A percentile compares a stretch with the other conserved stretches of the same genome.
Evolutionary conservation across 352 stramenopile genomes (phyloP).

Genomic region (Thraustotheca clavata): DNA sequence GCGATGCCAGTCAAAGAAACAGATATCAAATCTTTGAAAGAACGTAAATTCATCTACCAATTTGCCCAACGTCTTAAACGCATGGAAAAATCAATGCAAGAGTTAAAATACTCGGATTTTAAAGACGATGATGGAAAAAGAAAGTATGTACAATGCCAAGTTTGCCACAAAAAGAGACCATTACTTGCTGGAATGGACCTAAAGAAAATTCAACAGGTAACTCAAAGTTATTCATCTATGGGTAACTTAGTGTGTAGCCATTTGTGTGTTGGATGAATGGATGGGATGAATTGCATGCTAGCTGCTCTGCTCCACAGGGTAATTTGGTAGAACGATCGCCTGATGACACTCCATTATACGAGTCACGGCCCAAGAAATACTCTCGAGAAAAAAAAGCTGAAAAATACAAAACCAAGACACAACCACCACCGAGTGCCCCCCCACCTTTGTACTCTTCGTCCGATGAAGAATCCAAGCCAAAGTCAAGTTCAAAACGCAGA

Average conservation of each 20-base stretch:
- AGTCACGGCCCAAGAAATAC: background rate
- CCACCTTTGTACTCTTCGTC: conserved; percentile 19
- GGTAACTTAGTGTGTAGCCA: conserved; percentile 28
- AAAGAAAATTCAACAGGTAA: conserved; percentile 35
- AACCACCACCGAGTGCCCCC: background rate
- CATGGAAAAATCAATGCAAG: conserved; percentile 57
- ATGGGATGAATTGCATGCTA: conserved; percentile 69
- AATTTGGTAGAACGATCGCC: conserved; percentile 20
- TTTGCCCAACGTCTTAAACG: conserved; percentile 62
- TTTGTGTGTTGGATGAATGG: conserved; percentile 80
- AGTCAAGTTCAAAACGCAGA: background rate
- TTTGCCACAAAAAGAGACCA: conserved; percentile 64
- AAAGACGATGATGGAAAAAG: conserved; percentile 57
- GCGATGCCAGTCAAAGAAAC: conserved; percentile 54
- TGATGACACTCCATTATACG: background rate
- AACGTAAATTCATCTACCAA: conserved; percentile 55
- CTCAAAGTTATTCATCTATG: background rate
- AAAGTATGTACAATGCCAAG: conserved; percentile 57
- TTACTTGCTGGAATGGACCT: conserved; percentile 70
- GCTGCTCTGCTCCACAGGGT: conserved; percentile 62
- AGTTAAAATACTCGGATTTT: conserved; percentile 53
- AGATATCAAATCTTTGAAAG: conserved; percentile 49
- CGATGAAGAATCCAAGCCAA: background rate
- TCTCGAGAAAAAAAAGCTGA: background rate
- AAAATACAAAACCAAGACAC: background rate